phyloP scores from a whole-genome alignment of 305 asterid genomes.

The Plantago coronopus region DNA sequence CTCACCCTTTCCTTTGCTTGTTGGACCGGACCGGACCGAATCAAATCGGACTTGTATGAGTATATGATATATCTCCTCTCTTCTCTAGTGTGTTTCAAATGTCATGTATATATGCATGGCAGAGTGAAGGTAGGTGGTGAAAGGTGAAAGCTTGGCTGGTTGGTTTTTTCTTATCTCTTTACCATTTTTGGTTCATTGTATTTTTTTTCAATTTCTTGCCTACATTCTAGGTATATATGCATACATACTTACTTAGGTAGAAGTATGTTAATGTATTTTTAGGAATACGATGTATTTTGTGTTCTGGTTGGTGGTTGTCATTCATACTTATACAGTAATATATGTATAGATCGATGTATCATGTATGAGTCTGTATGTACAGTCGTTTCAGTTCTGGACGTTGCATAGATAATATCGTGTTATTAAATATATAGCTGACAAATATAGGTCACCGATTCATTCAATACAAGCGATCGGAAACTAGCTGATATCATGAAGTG shows the following conservation, averaged over 20 bases:
- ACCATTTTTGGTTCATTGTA: no score
- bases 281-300: neutral
- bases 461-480: neutral
- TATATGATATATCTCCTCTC: no score
- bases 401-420: neutral
- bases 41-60: no score
- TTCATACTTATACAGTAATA: neutral
- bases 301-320: neutral
- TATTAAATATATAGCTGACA: neutral
- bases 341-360: neutral
- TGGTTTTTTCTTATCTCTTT: no score
- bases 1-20: neutral
- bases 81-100: no score
- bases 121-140: no score
- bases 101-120: no score
- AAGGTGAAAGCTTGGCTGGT: no score
- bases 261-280: neutral
- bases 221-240: no score
- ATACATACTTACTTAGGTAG: neutral
- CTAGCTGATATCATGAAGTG: neutral
- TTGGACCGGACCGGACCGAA: no score
- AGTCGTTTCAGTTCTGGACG: neutral
- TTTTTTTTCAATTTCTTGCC: no score
- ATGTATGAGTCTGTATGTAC: neutral
- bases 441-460: neutral